phyloP scores from a whole-genome alignment of 2,329 filamentous ascomycete species.

The Alternaria incomplexa region DNA sequence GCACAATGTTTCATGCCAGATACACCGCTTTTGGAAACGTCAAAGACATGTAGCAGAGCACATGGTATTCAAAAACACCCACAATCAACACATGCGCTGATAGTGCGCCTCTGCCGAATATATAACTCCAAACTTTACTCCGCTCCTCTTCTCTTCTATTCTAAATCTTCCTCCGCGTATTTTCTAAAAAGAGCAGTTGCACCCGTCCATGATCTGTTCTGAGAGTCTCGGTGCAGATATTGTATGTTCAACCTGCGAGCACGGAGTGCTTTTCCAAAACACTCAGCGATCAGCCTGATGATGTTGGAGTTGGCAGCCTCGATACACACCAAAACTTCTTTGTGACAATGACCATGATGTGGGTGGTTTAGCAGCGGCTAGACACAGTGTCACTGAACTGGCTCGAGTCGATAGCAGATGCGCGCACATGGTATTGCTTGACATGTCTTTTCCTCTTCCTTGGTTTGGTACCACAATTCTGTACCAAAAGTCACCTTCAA shows the following conservation, averaged over 20 bases:
- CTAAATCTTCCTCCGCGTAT: neutral
- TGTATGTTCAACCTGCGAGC: neutral
- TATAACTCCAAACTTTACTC: neutral
- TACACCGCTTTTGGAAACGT: neutral
- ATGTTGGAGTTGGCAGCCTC: neutral
- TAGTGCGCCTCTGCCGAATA: neutral
- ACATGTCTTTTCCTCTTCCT: neutral
- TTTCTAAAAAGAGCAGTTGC: fast-evolving
- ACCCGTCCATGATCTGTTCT: neutral
- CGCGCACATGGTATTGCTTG: too few relatives aligned
- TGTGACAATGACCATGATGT: neutral
- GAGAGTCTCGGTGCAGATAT: neutral
- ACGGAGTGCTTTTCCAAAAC: neutral
- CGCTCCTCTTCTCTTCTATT: neutral
- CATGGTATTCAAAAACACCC: neutral
- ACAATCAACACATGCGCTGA: neutral
- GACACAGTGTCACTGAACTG: too few relatives aligned
- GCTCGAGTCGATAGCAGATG: too few relatives aligned
- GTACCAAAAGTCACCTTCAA: neutral
- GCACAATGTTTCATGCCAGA: neutral
- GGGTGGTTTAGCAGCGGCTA: neutral
- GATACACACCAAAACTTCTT: neutral
- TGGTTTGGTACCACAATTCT: fast-evolving
- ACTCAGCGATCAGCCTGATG: neutral
- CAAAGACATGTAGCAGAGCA: neutral